Conservation (phyloP, 2,329 filamentous ascomycete species). For the Septoria linicola region DNA sequence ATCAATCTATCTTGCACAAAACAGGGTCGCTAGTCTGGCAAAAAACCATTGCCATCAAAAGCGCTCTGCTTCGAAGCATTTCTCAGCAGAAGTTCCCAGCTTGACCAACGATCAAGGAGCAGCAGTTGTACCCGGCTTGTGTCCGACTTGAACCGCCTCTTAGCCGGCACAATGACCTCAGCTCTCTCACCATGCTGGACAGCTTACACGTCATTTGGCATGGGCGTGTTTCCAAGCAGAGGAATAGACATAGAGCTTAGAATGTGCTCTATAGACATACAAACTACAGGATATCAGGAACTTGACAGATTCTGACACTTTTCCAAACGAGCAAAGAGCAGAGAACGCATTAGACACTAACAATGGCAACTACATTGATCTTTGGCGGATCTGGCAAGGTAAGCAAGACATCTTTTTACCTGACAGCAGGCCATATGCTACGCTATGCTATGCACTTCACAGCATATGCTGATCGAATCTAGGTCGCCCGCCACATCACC, state of each 20-base stretch:
- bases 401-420: too few relatives aligned
- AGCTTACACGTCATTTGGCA: constrained; percentile 4
- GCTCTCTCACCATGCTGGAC: background rate
- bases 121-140: constrained; percentile 1
- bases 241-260: background rate
- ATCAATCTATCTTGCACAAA: too few relatives aligned
- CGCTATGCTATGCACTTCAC: background rate
- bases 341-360: background rate
- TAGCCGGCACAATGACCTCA: constrained; percentile 11
- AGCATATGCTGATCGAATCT: constrained; percentile 22
- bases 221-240: constrained; percentile 1
- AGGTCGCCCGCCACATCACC: constrained; percentile 40
- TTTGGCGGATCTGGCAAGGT: constrained; percentile 42
- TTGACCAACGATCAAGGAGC: too few relatives aligned
- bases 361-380: constrained; percentile 36
- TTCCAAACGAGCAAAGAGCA: too few relatives aligned
- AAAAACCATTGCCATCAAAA: too few relatives aligned
- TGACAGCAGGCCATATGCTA: too few relatives aligned
- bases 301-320: background rate
- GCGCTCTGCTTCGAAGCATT: background rate
- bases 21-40: too few relatives aligned
- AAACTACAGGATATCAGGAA: background rate
- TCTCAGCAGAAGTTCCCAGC: too few relatives aligned
- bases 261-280: too few relatives aligned
- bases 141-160: background rate